A percentile compares a stretch with the other conserved stretches of the same genome.
Conservation (phyloP, 805 yeast genomes). For the Barnettozyma vustinii region DNA sequence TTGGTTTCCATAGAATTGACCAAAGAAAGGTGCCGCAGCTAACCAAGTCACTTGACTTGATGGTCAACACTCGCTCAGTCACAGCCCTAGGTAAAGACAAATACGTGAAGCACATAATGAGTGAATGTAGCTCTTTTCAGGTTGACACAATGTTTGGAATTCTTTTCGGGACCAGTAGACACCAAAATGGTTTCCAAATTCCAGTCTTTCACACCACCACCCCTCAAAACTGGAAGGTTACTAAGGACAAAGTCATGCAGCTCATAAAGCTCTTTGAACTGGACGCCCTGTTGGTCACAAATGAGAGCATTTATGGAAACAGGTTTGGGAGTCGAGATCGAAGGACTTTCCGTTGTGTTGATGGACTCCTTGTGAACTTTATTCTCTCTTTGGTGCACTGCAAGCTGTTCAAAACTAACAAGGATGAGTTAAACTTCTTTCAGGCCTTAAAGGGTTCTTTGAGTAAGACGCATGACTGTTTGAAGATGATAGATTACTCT, state of each 20-base stretch:
- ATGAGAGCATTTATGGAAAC: background rate
- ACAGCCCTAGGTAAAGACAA: background rate
- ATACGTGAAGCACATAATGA: background rate
- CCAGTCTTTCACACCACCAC: background rate
- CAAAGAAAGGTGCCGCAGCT: background rate
- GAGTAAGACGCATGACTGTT: background rate
- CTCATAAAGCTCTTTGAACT: background rate
- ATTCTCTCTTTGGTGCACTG: slow-evolving; percentile 1
- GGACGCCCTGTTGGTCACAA: background rate
- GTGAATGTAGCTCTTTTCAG: background rate
- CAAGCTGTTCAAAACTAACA: background rate
- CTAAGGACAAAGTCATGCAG: background rate
- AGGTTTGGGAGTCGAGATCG: background rate
- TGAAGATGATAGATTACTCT: background rate
- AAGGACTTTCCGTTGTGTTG: background rate
- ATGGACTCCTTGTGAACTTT: background rate
- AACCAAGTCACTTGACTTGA: background rate
- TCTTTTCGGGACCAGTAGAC: background rate
- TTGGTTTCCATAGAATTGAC: background rate
- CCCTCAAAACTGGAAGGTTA: background rate
- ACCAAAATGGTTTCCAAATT: background rate
- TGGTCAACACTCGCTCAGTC: background rate
- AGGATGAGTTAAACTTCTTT: background rate
- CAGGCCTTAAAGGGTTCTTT: background rate
- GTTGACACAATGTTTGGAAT: background rate